phyloP scores from a whole-genome alignment of 2,329 filamentous ascomycete genomes.

The Aspergillus carbonarius region DNA sequence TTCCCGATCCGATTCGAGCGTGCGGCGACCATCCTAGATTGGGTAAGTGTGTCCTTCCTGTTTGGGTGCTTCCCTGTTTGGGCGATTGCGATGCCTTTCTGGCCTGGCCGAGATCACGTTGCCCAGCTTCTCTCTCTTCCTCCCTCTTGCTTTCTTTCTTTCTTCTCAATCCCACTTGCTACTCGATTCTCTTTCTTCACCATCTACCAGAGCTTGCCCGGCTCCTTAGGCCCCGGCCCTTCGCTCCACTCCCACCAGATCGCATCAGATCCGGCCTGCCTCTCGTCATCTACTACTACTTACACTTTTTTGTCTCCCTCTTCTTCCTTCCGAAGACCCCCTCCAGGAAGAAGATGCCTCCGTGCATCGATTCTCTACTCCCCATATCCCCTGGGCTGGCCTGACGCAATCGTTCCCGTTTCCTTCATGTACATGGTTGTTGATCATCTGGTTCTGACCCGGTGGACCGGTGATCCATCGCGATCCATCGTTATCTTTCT shows the following conservation, averaged over 20 bases:
- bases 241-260: too few relatives aligned
- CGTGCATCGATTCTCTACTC: neutral
- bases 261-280: neutral
- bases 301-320: neutral
- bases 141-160: neutral
- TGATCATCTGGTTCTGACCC: neutral
- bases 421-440: conserved; percentile 5
- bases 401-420: neutral
- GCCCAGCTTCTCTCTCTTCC: conserved; percentile 10
- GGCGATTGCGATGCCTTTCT: conserved; percentile 10
- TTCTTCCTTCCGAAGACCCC: neutral
- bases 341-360: neutral
- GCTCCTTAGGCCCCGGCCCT: too few relatives aligned
- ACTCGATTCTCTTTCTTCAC: too few relatives aligned
- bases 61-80: conserved; percentile 29
- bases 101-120: conserved; percentile 17
- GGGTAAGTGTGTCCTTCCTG: conserved; percentile 23
- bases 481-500: conserved; percentile 1
- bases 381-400: neutral
- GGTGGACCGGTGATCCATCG: conserved; percentile 8
- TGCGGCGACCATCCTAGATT: conserved; percentile 26
- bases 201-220: too few relatives aligned
- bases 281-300: neutral
- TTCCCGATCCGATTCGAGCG: conserved; percentile 18
- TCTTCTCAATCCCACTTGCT: too few relatives aligned